Base-by-base conservation (phyloP, 208 protist species). In the Wallacemonas rigidus region DNA sequence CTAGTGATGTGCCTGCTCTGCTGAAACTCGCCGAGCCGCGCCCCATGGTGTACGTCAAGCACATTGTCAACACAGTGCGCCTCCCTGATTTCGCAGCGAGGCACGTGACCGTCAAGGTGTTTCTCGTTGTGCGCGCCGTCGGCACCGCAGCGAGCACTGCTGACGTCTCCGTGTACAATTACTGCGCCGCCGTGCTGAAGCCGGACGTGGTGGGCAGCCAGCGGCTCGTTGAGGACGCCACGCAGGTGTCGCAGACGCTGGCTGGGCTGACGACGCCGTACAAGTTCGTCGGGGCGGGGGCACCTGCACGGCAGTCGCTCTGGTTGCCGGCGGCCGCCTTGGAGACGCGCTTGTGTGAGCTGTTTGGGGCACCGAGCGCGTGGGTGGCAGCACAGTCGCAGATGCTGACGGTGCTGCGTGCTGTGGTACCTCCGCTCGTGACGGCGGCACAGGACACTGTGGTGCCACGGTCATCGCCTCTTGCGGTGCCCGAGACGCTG, bases 1-100 rank as follows among this genome's bases (percentile, higher is more conserved):
- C 85, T 6, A 55, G 69, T 15, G 80, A 87, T 69, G 72, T 90
- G 2, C 61, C 70, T 43, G 76, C 71, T 39, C 69, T 90, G 51
- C 69, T 87, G 53, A 85, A 83, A 68, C 53, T 70, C 11, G 70
- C 78, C 6, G 74, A 87, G 56, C 75, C 81, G 1, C 65, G 69
- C 5, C 73, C 81, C 12, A 86, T 76, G 45, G 72, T 81, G 61
- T 58, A 76, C 38, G 69, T 60, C 35, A 85, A 85, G 54, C 78
- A 85, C 54, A 72, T 81, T 51, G 56, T 71, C 4, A 81, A 85
- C 64, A 63, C 44, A 43, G 64, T 74, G 38, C 77, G 73, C 3
- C 70, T 85, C 47, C 67, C 69, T 38, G 56, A 62, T 9, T 62
- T 62, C 26, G 12, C 56, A 12, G 56, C 56, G 56, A n/a, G 56